Percentiles rank a stretch among this genome's conserved stretches.
phyloP scores from a whole-genome alignment of 73 alveolate genomes.

The Symbiodinium natans region DNA sequence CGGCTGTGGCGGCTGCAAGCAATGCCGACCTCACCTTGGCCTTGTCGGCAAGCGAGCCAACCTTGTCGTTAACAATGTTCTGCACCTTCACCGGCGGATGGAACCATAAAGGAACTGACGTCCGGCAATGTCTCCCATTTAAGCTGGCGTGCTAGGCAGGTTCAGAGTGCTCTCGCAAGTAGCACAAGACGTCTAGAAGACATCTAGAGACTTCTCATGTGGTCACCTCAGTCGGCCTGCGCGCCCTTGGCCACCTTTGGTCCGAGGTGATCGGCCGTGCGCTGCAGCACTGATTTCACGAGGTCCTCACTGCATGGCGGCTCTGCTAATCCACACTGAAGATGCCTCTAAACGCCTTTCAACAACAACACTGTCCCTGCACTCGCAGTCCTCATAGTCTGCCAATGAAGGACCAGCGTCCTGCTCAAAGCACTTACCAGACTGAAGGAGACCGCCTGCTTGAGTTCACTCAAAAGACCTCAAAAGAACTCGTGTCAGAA shows the following conservation, averaged over 20 bases:
- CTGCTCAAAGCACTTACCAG: too few species aligned
- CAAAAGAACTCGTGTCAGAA: too few species aligned
- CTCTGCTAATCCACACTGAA: too few species aligned
- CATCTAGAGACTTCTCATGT: background rate
- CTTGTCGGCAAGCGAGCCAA: conserved; percentile 56
- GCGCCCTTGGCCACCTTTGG: conserved; percentile 90
- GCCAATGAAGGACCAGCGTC: conserved; percentile 5
- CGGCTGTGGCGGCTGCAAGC: background rate
- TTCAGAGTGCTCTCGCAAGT: background rate
- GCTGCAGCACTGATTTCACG: conserved; percentile 65
- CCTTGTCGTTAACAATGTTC: conserved; percentile 74
- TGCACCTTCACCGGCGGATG: conserved; percentile 17
- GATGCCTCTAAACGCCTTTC: background rate
- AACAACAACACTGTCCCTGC: background rate
- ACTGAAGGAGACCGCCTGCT: too few species aligned
- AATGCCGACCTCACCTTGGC: conserved; percentile 19
- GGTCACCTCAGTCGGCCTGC: background rate
- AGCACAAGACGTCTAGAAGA: background rate
- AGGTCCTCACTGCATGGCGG: conserved; percentile 8
- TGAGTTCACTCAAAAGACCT: too few species aligned
- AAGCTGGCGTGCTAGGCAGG: background rate
- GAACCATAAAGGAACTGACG: background rate
- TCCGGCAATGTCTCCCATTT: background rate
- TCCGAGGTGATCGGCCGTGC: conserved; percentile 51
- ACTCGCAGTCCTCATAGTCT: background rate